Percentiles rank a stretch among this genome's conserved stretches.
Conservation (phyloP, 495 filamentous ascomycete species). For the Penicillium roqueforti region DNA sequence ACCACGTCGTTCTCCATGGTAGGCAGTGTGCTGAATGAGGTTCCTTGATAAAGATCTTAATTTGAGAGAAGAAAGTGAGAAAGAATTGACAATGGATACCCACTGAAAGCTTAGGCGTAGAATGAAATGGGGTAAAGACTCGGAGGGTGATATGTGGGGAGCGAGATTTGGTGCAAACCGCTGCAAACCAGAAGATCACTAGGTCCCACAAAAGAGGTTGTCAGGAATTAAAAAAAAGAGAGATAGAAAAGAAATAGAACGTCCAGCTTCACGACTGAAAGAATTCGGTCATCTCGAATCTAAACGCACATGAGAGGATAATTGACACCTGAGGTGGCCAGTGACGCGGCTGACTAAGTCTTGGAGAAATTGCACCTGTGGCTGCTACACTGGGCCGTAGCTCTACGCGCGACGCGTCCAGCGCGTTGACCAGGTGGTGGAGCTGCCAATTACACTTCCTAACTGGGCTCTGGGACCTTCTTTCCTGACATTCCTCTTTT, state of each 20-base stretch:
- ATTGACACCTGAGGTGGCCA: constrained; percentile 5
- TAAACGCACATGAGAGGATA: not conserved
- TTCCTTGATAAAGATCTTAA: constrained; percentile 36
- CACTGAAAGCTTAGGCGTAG: constrained; percentile 17
- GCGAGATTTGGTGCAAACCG: constrained; percentile 33
- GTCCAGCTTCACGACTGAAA: not conserved
- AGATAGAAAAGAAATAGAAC: constrained; percentile 1
- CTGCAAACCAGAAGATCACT: constrained; percentile 28
- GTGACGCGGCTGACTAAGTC: constrained; percentile 7
- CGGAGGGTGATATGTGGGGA: constrained; percentile 15
- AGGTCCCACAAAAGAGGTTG: constrained; percentile 1
- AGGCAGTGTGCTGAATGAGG: constrained; percentile 10
- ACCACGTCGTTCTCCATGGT: constrained; percentile 62
- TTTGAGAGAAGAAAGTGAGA: constrained; percentile 42
- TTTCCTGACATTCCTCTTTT: constrained; percentile 7
- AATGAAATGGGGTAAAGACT: constrained; percentile 8
- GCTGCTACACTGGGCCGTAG: not conserved
- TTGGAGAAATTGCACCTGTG: not conserved
- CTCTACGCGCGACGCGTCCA: constrained; percentile 16
- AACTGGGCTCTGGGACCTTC: constrained; percentile 4
- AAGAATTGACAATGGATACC: not conserved
- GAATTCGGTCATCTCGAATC: constrained; percentile 1
- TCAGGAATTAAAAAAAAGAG: not conserved
- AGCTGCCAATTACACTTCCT: constrained; percentile 10
- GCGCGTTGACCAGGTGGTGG: constrained; percentile 3